phyloP scores from a whole-genome alignment of 768 basidiomycete genomes.

The Calocera cornea region DNA sequence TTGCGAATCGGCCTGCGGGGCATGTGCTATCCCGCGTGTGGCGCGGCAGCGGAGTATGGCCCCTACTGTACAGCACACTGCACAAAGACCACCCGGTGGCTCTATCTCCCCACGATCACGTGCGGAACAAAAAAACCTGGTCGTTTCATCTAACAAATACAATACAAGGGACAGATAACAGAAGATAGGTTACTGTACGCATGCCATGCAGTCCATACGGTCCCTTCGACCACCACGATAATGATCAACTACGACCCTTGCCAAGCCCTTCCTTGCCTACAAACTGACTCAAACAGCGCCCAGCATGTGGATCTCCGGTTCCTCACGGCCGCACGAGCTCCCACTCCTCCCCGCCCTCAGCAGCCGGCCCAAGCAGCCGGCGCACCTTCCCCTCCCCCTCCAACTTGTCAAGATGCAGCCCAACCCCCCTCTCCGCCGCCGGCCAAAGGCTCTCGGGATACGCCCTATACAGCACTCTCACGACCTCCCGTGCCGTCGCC shows the following conservation, averaged over 20 bases:
- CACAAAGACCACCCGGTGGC: no score
- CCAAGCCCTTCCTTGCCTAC: neutral
- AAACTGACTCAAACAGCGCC: neutral
- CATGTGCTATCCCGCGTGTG: no score
- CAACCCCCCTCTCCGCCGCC: constrained; percentile 54
- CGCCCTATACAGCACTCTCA: constrained; percentile 50
- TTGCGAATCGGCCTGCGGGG: no score
- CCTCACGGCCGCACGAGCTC: neutral
- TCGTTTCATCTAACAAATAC: neutral
- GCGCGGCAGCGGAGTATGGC: no score
- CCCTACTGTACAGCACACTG: no score
- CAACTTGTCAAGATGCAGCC: constrained; percentile 62
- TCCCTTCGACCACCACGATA: no score
- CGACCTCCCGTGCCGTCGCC: constrained; percentile 57
- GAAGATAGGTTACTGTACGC: neutral
- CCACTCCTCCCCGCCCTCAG: neutral
- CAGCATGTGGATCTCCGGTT: neutral
- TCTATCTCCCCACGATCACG: no score
- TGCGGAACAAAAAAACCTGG: no score
- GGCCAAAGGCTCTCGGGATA: constrained; percentile 61
- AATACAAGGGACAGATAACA: neutral
- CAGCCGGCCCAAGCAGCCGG: constrained; percentile 11
- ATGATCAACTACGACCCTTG: no score
- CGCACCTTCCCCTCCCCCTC: constrained; percentile 47
- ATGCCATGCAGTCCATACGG: neutral